Evolutionary conservation across 371 early-diverging fungal species (phyloP), one percentile per base, ranked within the genome.

Genomic region (Lichtheimia ramosa): DNA sequence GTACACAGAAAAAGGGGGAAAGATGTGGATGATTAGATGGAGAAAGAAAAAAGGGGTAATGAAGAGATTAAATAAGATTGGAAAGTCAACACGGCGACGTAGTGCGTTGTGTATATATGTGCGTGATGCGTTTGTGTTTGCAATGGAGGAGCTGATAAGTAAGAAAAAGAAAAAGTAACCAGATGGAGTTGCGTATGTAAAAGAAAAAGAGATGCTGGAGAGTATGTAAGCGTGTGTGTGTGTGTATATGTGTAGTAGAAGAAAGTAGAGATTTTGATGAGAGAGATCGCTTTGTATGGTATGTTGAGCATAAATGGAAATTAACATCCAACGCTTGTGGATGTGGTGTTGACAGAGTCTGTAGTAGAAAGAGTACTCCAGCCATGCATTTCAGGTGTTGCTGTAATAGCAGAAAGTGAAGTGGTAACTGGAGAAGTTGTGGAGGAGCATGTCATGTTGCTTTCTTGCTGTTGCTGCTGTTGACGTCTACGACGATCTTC

Each of bases 401-500:
- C 16, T 48, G 48, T 18, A 21, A 18, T 7, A 18, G 48, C 18
- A 5, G 46, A 46, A 46, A 46, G 46, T 18, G 46, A n/a, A 46
- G 46, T 18, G 1, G 46, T 46, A 2, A 12, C 58, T 25, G 48
- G 50, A 14, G n/a, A 46, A 0, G 34, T 34, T 21, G n/a, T 40
- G 55, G 55, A 54, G 55, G 55, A 54, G 55, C 43, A 41, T 0
- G 43, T 54, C 55, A 42, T 15, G 14, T 27, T 21, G 21, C 50
- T 50, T 51, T 62, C 42, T 56, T 64, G 56, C 46, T 63, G 65
- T n/a, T 64, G 61, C 23, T 60, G 63, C 34, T 64, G 63, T 43
- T 65, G 62, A 34, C 63, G 62, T 59, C 65, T 59, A 40, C 73
- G 62, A 16, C 70, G 58, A 56, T 73, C 73, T 53, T 70, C 70